Conservation (phyloP, 768 basidiomycete species). For the Bullera alba region DNA sequence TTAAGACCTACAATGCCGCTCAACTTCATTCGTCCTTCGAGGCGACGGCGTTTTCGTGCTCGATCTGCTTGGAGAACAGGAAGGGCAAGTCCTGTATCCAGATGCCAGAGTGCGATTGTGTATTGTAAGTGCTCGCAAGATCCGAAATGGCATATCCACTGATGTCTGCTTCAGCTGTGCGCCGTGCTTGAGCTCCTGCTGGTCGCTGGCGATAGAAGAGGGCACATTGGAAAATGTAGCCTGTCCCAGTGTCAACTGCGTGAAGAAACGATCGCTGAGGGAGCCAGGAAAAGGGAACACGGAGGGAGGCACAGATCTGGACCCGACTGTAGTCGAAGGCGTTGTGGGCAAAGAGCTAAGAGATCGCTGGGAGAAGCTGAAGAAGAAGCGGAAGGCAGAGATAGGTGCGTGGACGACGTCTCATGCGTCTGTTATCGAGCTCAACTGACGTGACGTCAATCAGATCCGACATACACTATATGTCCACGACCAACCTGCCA, state of each 20-base stretch:
- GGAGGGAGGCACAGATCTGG: slow-evolving; percentile 46
- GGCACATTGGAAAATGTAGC: slow-evolving; percentile 69
- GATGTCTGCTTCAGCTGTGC: slow-evolving; percentile 53
- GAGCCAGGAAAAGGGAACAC: not conserved
- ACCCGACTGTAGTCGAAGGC: slow-evolving; percentile 64
- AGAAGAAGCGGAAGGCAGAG: slow-evolving; percentile 65
- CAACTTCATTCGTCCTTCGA: slow-evolving; percentile 52
- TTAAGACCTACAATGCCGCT: slow-evolving; percentile 28
- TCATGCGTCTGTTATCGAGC: not conserved
- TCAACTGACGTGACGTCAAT: not conserved
- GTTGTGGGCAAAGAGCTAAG: slow-evolving; percentile 63
- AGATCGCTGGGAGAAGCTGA: slow-evolving; percentile 69
- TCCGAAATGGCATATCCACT: not conserved
- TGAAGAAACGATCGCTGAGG: slow-evolving; percentile 51
- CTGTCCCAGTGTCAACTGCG: slow-evolving; percentile 73
- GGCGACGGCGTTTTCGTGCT: slow-evolving; percentile 61
- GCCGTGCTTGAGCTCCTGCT: slow-evolving; percentile 71
- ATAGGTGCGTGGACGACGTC: slow-evolving; percentile 52
- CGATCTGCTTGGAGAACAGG: slow-evolving; percentile 65
- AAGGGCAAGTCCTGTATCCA: slow-evolving; percentile 71
- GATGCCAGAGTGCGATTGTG: slow-evolving; percentile 60
- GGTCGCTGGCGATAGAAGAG: slow-evolving; percentile 71
- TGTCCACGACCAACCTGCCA: slow-evolving; percentile 80
- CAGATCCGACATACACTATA: slow-evolving; percentile 70
- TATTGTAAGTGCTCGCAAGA: slow-evolving; percentile 51